Conservation (phyloP, 2,329 filamentous ascomycete species). For the Phaeosphaeria sp. region DNA sequence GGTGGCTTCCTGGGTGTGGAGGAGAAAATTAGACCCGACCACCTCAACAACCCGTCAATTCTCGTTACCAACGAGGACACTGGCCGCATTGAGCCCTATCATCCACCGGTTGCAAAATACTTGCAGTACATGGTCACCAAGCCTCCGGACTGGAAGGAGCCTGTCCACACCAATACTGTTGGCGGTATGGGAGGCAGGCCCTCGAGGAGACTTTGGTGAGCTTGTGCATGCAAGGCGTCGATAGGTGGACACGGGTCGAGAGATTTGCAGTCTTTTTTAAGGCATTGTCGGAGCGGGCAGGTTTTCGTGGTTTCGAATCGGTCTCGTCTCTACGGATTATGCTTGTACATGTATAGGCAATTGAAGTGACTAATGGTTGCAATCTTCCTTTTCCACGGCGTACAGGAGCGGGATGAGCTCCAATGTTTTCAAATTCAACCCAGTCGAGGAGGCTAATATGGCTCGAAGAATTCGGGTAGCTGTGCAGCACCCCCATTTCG, state of each 20-base stretch:
- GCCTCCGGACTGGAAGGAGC: slow-evolving; percentile 41
- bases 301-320: no score
- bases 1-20: slow-evolving; percentile 50
- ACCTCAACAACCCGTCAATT: slow-evolving; percentile 29
- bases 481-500: no score
- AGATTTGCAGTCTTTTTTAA: no score
- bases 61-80: slow-evolving; percentile 28
- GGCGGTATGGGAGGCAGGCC: slow-evolving; percentile 6
- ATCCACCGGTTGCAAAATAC: slow-evolving; percentile 33
- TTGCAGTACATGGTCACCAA: slow-evolving; percentile 39
- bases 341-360: no score
- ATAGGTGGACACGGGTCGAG: background rate
- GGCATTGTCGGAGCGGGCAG: no score
- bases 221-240: background rate
- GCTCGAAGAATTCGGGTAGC: no score
- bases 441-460: no score
- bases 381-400: no score
- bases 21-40: slow-evolving; percentile 40
- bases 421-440: no score
- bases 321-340: no score
- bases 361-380: no score
- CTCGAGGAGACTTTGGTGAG: background rate
- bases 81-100: slow-evolving; percentile 29
- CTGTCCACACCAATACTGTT: slow-evolving; percentile 18
- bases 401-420: no score